A percentile compares a stretch with the other conserved stretches of the same genome.
Evolutionary conservation across 306 rosid species (phyloP).

Genomic region (Pyrus bretschneideri): DNA sequence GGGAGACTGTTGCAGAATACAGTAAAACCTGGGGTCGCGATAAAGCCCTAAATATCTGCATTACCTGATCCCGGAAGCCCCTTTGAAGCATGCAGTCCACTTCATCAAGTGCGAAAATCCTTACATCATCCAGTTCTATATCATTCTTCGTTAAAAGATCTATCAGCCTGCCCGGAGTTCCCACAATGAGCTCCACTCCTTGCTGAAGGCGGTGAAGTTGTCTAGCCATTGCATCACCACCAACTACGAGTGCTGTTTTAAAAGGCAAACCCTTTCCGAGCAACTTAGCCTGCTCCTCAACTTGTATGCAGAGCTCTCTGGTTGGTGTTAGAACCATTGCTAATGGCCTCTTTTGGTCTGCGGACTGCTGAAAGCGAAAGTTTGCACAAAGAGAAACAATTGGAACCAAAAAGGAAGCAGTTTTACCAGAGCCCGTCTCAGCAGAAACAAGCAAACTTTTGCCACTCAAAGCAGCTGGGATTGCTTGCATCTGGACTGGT

Average conservation of each 20-base stretch:
- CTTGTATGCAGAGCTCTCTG: constrained; percentile 73
- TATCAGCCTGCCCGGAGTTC: constrained; percentile 76
- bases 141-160: constrained; percentile 70
- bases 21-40: constrained; percentile 72
- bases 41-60: constrained; percentile 64
- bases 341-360: constrained; percentile 44
- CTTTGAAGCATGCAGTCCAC: constrained; percentile 80
- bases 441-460: constrained; percentile 76
- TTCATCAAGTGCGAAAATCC: constrained; percentile 69
- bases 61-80: constrained; percentile 76
- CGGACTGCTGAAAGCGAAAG: constrained; percentile 24
- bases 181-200: constrained; percentile 80
- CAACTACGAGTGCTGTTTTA: constrained; percentile 89
- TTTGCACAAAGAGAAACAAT: constrained; percentile 45
- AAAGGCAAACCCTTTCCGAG: constrained; percentile 75
- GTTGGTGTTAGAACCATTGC: constrained; percentile 77
- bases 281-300: constrained; percentile 74
- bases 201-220: constrained; percentile 70
- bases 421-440: constrained; percentile 76
- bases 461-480: constrained; percentile 63
- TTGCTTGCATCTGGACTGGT: constrained; percentile 90
- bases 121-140: constrained; percentile 48
- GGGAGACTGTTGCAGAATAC: constrained; percentile 78
- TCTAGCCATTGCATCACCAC: constrained; percentile 79
- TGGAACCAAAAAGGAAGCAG: constrained; percentile 71